Conservation (phyloP, 768 basidiomycete species). For the Naganishia vaughanmartiniae region DNA sequence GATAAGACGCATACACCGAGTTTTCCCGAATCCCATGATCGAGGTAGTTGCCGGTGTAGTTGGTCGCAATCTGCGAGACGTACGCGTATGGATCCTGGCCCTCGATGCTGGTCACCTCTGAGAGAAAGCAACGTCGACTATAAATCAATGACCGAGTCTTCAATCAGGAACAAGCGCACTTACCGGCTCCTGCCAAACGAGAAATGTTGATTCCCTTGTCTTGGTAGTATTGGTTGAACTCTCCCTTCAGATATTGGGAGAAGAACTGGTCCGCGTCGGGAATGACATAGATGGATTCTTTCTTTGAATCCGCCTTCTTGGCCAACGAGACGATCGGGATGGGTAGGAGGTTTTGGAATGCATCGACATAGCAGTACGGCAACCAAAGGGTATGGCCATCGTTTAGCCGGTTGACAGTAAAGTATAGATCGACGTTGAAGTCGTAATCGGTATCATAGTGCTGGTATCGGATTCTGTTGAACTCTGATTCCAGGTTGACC, state of each 20-base stretch:
- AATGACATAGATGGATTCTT: constrained; percentile 57
- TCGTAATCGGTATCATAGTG: constrained; percentile 66
- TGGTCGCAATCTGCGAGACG: constrained; percentile 61
- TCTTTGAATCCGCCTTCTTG: constrained; percentile 52
- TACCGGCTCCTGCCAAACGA: constrained; percentile 61
- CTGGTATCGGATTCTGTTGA: constrained; percentile 58
- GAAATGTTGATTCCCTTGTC: constrained; percentile 61
- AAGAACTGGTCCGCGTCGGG: constrained; percentile 62
- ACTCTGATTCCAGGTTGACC: constrained; percentile 58
- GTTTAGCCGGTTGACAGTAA: constrained; percentile 61
- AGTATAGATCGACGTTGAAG: constrained; percentile 62
- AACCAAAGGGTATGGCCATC: constrained; percentile 65
- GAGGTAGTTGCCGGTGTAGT: constrained; percentile 64
- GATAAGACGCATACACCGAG: constrained; percentile 62
- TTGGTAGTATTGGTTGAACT: constrained; percentile 58
- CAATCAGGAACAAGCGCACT: not conserved
- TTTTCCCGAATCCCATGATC: constrained; percentile 66
- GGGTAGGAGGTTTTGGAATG: constrained; percentile 60
- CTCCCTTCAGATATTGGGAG: constrained; percentile 54
- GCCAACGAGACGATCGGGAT: constrained; percentile 61
- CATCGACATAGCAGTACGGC: constrained; percentile 58
- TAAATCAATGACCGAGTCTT: not conserved
- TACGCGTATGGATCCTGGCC: constrained; percentile 61
- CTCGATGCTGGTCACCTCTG: constrained; percentile 58
- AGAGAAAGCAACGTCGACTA: not conserved